These are phyloP conservation scores for Colletotrichum noveboracense DNA, from an alignment of 2,329 filamentous ascomycete genomes.

Conservation along the genomic window DNA sequence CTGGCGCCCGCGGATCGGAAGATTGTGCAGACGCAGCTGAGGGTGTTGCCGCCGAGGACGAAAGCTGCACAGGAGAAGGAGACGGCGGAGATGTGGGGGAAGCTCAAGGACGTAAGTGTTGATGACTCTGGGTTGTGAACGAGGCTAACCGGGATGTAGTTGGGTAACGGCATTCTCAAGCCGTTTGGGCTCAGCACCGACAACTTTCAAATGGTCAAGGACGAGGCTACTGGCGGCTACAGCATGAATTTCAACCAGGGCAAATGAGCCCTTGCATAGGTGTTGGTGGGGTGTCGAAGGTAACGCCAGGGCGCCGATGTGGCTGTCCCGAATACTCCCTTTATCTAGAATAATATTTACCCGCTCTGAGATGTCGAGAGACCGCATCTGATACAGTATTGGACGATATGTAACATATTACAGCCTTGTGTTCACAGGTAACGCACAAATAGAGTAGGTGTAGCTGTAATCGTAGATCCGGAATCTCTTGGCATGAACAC, in stretches of 20 bases:
- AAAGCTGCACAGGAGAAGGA: slow-evolving; percentile 85
- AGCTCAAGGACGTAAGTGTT: slow-evolving; percentile 76
- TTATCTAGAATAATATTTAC: not conserved
- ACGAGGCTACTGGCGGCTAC: slow-evolving; percentile 88
- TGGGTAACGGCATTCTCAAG: slow-evolving; percentile 90
- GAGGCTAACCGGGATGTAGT: slow-evolving; percentile 38
- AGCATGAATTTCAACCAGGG: slow-evolving; percentile 83
- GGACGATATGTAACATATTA: not conserved
- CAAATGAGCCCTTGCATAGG: not conserved
- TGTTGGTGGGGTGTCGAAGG: not conserved
- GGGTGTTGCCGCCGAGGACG: slow-evolving; percentile 68
- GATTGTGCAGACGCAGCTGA: slow-evolving; percentile 70
- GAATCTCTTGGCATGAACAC: fast-evolving
- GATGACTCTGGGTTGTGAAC: not conserved
- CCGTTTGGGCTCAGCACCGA: slow-evolving; percentile 94
- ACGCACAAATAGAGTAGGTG: not conserved
- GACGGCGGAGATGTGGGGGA: slow-evolving; percentile 97
- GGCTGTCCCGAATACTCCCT: fast-evolving
- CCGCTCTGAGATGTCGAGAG: fast-evolving
- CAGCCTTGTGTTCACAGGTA: fast-evolving
- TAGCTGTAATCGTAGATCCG: not conserved
- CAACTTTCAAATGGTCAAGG: slow-evolving; percentile 93
- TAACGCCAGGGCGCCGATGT: not conserved
- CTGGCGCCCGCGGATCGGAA: slow-evolving; percentile 70
- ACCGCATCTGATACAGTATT: fast-evolving